phyloP scores from a whole-genome alignment of 768 basidiomycete species.

The Amanita fuliginea region DNA sequence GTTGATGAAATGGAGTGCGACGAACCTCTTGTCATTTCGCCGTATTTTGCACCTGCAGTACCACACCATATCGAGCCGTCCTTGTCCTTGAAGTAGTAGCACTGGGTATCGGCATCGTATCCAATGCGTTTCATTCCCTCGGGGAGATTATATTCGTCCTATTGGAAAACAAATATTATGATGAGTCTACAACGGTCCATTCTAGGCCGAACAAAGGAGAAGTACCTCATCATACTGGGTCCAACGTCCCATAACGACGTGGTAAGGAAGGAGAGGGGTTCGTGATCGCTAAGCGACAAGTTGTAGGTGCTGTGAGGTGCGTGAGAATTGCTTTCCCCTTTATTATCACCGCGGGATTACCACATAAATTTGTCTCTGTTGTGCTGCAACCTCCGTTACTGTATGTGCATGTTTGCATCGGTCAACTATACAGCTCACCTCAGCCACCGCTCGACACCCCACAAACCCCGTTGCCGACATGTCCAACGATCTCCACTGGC shows the following conservation, averaged over 20 bases:
- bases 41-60: constrained; percentile 52
- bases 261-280: background rate
- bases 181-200: background rate
- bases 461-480: constrained; percentile 26
- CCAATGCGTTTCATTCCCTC: constrained; percentile 59
- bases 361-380: background rate
- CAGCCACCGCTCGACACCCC: constrained; percentile 21
- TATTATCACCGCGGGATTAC: too few species aligned
- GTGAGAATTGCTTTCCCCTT: background rate
- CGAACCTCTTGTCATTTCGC: constrained; percentile 40
- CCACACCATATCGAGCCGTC: constrained; percentile 47
- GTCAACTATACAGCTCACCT: constrained; percentile 26
- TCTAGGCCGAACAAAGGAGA: background rate
- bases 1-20: background rate
- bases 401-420: constrained; percentile 16
- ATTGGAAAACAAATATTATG: background rate
- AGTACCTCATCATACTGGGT: constrained; percentile 35
- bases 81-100: constrained; percentile 52
- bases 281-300: background rate
- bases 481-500: constrained; percentile 91
- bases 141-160: constrained; percentile 44
- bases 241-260: constrained; percentile 23
- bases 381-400: background rate
- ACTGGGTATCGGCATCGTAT: constrained; percentile 61
- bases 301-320: background rate